These are phyloP conservation scores for Cordyceps javanica DNA, from an alignment of 2,329 filamentous ascomycete species.

Conservation along the genomic window DNA sequence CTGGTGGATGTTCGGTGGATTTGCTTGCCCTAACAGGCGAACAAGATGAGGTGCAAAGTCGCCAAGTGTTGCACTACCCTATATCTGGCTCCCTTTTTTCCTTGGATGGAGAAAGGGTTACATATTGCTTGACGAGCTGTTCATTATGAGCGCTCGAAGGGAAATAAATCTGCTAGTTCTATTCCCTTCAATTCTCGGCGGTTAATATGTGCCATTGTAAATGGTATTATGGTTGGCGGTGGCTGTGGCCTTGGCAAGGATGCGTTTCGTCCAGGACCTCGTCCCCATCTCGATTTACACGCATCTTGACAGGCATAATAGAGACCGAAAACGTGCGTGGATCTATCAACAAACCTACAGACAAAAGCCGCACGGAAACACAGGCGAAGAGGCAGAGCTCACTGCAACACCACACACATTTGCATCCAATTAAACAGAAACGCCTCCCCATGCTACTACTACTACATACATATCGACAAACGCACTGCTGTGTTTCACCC, in stretches of 20 bases:
- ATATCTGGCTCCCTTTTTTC: not conserved
- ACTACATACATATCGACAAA: not conserved
- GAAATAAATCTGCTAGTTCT: not conserved
- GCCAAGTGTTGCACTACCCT: not conserved
- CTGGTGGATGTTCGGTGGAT: slow-evolving; percentile 7
- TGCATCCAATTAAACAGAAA: not conserved
- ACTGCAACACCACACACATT: not conserved
- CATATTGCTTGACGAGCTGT: not conserved
- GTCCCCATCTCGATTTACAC: too few species aligned
- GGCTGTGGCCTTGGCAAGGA: too few species aligned
- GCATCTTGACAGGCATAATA: too few species aligned
- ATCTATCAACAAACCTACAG: too few species aligned
- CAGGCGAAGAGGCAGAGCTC: too few species aligned
- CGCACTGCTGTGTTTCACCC: not conserved
- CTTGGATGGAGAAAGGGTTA: not conserved
- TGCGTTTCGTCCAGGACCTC: too few species aligned
- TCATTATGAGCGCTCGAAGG: slow-evolving; percentile 8
- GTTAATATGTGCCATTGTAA: not conserved
- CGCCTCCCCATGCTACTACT: not conserved
- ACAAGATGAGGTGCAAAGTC: not conserved
- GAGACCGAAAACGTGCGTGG: too few species aligned
- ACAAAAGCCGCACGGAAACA: too few species aligned
- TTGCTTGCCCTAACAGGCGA: slow-evolving; percentile 8
- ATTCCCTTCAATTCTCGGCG: not conserved
- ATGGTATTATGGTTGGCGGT: not conserved